Conservation (phyloP, 345 rosid species). For the Sapria himalayana region DNA sequence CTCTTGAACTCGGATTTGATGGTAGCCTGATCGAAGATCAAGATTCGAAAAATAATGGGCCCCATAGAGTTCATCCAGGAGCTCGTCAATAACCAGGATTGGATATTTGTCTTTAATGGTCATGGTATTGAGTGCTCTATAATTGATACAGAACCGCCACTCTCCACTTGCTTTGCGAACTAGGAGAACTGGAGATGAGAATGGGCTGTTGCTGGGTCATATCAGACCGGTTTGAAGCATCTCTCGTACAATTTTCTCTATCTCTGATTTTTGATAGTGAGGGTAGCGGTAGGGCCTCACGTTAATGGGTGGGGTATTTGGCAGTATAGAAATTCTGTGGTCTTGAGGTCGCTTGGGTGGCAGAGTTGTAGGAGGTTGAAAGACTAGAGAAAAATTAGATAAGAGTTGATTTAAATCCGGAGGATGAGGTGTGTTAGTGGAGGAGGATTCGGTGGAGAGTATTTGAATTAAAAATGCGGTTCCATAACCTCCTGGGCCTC, state of each 20-base stretch:
- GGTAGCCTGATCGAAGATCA: not conserved
- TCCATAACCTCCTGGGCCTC: no score
- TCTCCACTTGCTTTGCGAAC: no score
- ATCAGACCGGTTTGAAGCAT: conserved; percentile 3
- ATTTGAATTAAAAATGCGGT: no score
- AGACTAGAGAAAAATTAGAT: no score
- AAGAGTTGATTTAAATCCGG: no score
- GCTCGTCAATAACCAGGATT: conserved; percentile 1
- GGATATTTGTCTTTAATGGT: conserved; percentile 4
- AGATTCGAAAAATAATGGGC: conserved; percentile 1
- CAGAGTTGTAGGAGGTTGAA: no score
- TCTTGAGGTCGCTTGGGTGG: no score
- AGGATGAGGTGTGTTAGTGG: no score
- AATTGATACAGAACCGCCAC: conserved; percentile 3
- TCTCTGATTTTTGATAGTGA: conserved; percentile 1
- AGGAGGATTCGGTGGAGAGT: no score
- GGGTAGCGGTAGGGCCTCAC: conserved; percentile 5
- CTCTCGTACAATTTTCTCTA: not conserved
- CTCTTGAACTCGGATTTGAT: no score
- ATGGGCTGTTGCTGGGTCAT: conserved; percentile 1
- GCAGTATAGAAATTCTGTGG: no score
- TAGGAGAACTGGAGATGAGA: conserved; percentile 4
- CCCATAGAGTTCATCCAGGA: conserved; percentile 2
- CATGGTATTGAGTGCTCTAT: not conserved
- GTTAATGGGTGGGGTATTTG: not conserved